Evolutionary conservation across 345 rosid species (phyloP), one percentile per base, ranked within the genome.

Genomic region (Bruguiera sexangula): DNA sequence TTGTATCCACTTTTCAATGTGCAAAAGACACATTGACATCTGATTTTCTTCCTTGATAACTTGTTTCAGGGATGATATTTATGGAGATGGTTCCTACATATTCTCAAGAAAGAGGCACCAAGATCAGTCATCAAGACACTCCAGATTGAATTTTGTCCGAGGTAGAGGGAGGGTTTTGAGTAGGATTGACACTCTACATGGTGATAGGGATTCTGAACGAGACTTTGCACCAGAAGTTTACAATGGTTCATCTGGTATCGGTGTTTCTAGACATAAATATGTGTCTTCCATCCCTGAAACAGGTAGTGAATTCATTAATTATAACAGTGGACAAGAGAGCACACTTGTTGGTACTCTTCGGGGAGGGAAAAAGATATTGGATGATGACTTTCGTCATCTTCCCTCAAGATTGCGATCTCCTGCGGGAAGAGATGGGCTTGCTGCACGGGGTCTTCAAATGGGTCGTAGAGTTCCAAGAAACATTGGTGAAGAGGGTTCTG

Each of bases 131-230:
- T 72, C 80, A 59, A 81, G 96, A 69, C 80, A 85, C 79, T 69
- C 85, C 71, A 83, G 91, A 78, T 74, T 84, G 70, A 82, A 82
- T 73, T 79, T 78, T 67, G 56, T 54, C 66, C 85, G 79, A 70
- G 93, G 86, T 70, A 86, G 90, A 73, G 88, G 88, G 64, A 90
- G 95, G 73, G 73, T 82, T 69, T 75, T 86, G 60, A 76, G 83
- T 81, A 70, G 84, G 55, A 75, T 79, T 67, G 87, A 77, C 70
- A 71, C 63, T 67, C 34, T 76, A 34, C 68, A 69, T 31, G 80
- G 76, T 78, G 89, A 80, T 63, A 76, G 87, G 74, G 83, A 82
- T 65, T 58, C 87, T 69, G 87, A 86, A 73, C 80, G 81, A 66
- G 79, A 82, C 63, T 71, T 70, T 72, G 70, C 66, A 69, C 73